These are phyloP conservation scores for Coffea canephora DNA, from an alignment of 257 asterid genomes.

Conservation along the genomic window DNA sequence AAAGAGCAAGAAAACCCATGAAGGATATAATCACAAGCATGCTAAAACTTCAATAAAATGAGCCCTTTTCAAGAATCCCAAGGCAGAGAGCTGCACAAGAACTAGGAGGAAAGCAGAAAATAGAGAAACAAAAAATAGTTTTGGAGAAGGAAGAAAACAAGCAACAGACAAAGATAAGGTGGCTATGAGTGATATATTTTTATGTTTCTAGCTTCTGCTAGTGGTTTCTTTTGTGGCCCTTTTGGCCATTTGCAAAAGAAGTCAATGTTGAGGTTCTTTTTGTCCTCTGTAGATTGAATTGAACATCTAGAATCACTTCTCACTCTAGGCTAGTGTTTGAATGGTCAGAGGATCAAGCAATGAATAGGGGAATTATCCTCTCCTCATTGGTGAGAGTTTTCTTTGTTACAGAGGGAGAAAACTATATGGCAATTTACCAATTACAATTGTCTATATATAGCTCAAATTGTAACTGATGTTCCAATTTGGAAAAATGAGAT, in stretches of 20 bases:
- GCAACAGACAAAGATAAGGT: neutral
- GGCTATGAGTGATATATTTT: neutral
- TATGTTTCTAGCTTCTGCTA: neutral
- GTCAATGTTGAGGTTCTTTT: neutral
- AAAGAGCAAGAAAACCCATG: neutral
- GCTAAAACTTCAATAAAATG: neutral
- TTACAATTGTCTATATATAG: too few species aligned
- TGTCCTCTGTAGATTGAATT: neutral
- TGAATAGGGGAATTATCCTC: too few species aligned
- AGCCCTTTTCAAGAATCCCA: neutral
- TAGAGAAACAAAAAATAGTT: too few species aligned
- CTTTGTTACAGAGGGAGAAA: too few species aligned
- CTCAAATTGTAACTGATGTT: too few species aligned
- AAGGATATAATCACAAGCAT: neutral
- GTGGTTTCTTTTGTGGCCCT: neutral
- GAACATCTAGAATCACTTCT: neutral
- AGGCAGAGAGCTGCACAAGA: neutral
- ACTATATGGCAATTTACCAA: too few species aligned
- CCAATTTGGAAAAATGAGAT: too few species aligned
- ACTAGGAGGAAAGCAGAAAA: too few species aligned
- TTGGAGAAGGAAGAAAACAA: too few species aligned
- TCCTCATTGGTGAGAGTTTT: too few species aligned
- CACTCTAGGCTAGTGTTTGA: too few species aligned
- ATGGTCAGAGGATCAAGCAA: too few species aligned
- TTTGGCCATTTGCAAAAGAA: neutral